Percentiles rank a stretch among this genome's conserved stretches.
Conservation (phyloP, 306 rosid genomes). For the Glycine latifolia region DNA sequence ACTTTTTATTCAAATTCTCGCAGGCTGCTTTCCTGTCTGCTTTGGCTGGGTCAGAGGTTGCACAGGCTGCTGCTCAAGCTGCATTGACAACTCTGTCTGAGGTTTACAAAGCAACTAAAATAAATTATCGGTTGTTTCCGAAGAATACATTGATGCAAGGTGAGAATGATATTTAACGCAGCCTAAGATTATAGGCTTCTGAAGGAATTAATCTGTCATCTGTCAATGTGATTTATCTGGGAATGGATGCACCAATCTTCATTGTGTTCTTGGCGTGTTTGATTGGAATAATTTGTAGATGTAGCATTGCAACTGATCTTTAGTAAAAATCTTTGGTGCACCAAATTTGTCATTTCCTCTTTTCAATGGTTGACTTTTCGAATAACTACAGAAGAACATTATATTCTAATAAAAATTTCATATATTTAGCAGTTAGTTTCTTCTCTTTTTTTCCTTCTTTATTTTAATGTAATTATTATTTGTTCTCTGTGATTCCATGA, state of each 20-base stretch:
- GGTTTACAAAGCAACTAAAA: constrained; percentile 56
- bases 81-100: constrained; percentile 71
- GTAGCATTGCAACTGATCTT: no score
- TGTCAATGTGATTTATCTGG: background rate
- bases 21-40: constrained; percentile 94
- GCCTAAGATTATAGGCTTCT: constrained; percentile 13
- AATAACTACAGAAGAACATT: no score
- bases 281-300: background rate
- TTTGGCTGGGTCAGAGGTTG: constrained; percentile 75
- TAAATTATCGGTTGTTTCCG: constrained; percentile 45
- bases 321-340: no score
- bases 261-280: background rate
- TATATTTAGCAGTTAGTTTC: no score
- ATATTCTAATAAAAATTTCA: no score
- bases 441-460: no score
- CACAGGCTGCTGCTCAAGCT: constrained; percentile 85
- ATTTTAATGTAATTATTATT: no score
- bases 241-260: constrained; percentile 30
- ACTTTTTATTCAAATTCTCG: constrained; percentile 39
- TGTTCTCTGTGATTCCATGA: no score
- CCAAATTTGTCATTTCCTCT: no score
- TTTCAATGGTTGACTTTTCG: no score
- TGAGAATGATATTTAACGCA: constrained; percentile 42
- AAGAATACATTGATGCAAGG: constrained; percentile 56
- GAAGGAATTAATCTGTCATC: constrained; percentile 13